Conservation (phyloP, 1,139 yeast genomes). For the Hemisphaericaspora subhashii region DNA sequence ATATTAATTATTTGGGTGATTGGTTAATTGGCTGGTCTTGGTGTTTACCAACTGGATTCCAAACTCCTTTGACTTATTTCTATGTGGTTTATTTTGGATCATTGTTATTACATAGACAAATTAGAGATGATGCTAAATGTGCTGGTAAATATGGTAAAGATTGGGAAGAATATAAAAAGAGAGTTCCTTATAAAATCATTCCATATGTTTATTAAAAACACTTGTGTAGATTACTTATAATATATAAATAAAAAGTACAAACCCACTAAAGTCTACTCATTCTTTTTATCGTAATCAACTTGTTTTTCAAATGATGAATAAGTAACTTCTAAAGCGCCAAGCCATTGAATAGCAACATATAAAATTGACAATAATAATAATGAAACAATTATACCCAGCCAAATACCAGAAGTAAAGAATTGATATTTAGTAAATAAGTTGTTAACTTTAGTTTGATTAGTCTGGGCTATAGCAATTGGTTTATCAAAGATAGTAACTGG, state of each 20-base stretch:
- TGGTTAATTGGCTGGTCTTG: slow-evolving; percentile 91
- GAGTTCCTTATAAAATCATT: slow-evolving; percentile 85
- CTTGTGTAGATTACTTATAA: no score
- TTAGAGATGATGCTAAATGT: slow-evolving; percentile 90
- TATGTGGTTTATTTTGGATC: slow-evolving; percentile 81
- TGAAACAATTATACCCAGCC: slow-evolving; percentile 63
- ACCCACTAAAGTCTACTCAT: slow-evolving; percentile 44
- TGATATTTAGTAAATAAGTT: slow-evolving; percentile 42
- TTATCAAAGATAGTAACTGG: slow-evolving; percentile 22
- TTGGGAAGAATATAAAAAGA: slow-evolving; percentile 78
- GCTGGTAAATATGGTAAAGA: slow-evolving; percentile 77
- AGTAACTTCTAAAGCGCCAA: slow-evolving; percentile 61
- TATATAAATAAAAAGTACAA: slow-evolving; percentile 2
- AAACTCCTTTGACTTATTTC: slow-evolving; percentile 82
- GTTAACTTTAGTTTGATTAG: slow-evolving; percentile 12
- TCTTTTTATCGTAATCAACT: slow-evolving; percentile 61
- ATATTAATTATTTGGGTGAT: slow-evolving; percentile 93
- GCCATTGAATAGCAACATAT: slow-evolving; percentile 59
- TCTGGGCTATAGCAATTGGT: slow-evolving; percentile 7
- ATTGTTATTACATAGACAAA: slow-evolving; percentile 82
- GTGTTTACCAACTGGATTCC: slow-evolving; percentile 88
- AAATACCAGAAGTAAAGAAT: slow-evolving; percentile 57
- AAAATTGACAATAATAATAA: slow-evolving; percentile 53
- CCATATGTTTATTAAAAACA: slow-evolving; percentile 82
- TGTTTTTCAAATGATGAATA: slow-evolving; percentile 74